Evolutionary conservation across 2,329 filamentous ascomycete species (phyloP).

Genomic region (Pseudonectria foliicola): DNA sequence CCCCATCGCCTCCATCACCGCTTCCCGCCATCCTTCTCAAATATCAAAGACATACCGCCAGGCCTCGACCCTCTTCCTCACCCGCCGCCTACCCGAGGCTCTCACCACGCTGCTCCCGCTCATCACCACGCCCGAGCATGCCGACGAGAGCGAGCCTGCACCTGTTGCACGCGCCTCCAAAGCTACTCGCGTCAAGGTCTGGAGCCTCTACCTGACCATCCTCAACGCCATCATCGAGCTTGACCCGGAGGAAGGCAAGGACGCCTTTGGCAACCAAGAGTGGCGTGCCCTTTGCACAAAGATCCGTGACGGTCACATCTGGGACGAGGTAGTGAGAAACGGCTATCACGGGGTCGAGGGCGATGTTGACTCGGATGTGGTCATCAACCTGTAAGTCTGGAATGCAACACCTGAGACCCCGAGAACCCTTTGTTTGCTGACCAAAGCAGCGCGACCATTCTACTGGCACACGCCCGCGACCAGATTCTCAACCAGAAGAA

Average conservation of each 20-base stretch:
- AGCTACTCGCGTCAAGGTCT: slow-evolving; percentile 85
- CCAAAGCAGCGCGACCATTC: slow-evolving; percentile 65
- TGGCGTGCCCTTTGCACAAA: slow-evolving; percentile 79
- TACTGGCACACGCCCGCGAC: slow-evolving; percentile 81
- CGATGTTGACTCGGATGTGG: slow-evolving; percentile 89
- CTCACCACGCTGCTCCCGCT: slow-evolving; percentile 78
- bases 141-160: slow-evolving; percentile 50
- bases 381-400: slow-evolving; percentile 68
- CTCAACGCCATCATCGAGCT: slow-evolving; percentile 87
- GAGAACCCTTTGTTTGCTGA: slow-evolving; percentile 9
- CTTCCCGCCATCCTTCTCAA: slow-evolving; percentile 57
- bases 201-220: slow-evolving; percentile 93
- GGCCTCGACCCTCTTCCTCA: slow-evolving; percentile 88
- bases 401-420: slow-evolving; percentile 4
- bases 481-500: slow-evolving; percentile 80
- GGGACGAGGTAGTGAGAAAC: slow-evolving; percentile 83
- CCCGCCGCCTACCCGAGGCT: slow-evolving; percentile 84
- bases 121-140: slow-evolving; percentile 53
- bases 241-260: slow-evolving; percentile 83
- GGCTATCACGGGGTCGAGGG: slow-evolving; percentile 86
- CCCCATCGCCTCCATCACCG: slow-evolving; percentile 56
- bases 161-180: slow-evolving; percentile 75
- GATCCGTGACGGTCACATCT: slow-evolving; percentile 84
- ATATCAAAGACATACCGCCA: slow-evolving; percentile 92
- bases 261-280: slow-evolving; percentile 74